Conservation (phyloP, 2,329 filamentous ascomycete species). For the Botrytis pseudocinerea region DNA sequence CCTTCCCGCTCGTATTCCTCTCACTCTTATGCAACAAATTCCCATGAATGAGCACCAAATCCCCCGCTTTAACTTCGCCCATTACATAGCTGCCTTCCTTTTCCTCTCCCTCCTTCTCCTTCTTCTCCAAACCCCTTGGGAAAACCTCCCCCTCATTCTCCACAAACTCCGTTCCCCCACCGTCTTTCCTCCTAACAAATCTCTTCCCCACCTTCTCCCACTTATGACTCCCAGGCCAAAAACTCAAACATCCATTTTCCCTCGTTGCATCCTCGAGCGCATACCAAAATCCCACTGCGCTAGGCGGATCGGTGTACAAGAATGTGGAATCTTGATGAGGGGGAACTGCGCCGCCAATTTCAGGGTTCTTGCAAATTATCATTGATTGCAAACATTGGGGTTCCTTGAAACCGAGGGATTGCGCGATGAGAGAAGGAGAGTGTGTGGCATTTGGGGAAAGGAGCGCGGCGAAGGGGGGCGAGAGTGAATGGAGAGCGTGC, state of each 20-base stretch:
- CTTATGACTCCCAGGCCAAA: slow-evolving; percentile 78
- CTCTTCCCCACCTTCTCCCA: slow-evolving; percentile 69
- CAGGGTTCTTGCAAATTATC: slow-evolving; percentile 97
- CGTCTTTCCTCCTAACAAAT: slow-evolving; percentile 66
- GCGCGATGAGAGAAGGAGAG: slow-evolving; percentile 43
- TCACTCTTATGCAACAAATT: slow-evolving; percentile 96
- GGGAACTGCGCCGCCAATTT: slow-evolving; percentile 88
- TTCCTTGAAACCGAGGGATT: slow-evolving; percentile 53
- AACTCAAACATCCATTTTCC: slow-evolving; percentile 86
- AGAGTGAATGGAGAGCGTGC: slow-evolving; percentile 71
- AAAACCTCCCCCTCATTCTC: slow-evolving; percentile 67
- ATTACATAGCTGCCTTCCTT: slow-evolving; percentile 63
- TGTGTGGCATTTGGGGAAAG: slow-evolving; percentile 46
- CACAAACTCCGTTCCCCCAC: slow-evolving; percentile 66
- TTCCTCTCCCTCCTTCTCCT: slow-evolving; percentile 37
- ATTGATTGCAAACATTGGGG: slow-evolving; percentile 78
- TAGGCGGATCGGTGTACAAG: slow-evolving; percentile 84
- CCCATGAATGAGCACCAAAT: slow-evolving; percentile 90
- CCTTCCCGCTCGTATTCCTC: slow-evolving; percentile 82
- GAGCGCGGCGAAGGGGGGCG: slow-evolving; percentile 63
- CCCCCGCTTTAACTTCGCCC: slow-evolving; percentile 87
- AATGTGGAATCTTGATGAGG: slow-evolving; percentile 93
- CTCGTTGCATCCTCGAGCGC: slow-evolving; percentile 87
- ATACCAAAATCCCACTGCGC: slow-evolving; percentile 95
- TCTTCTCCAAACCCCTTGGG: slow-evolving; percentile 54